Evolutionary conservation across 108 stramenopile genomes (phyloP).

Genomic region (Nitzschia sp.): DNA sequence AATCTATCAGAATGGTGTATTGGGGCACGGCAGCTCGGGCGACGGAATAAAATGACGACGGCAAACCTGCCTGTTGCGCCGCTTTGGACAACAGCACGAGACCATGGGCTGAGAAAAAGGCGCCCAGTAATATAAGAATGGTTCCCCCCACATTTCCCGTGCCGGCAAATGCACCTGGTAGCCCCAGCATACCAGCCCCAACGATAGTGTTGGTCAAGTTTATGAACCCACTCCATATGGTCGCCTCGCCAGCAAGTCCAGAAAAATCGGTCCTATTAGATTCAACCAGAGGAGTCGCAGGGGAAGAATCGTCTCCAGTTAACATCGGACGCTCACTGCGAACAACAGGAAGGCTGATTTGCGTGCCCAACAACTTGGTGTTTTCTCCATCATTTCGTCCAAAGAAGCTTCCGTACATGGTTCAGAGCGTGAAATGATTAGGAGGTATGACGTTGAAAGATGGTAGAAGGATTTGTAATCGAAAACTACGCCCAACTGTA

Average conservation of each 20-base stretch:
- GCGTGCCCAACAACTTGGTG: background rate
- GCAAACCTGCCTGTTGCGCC: conserved; percentile 27
- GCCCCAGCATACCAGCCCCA: conserved; percentile 75
- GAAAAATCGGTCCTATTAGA: background rate
- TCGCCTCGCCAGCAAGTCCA: background rate
- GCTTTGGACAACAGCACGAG: conserved; percentile 54
- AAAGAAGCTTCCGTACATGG: conserved; percentile 3
- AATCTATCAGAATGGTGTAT: conserved; percentile 66
- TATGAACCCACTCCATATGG: conserved; percentile 48
- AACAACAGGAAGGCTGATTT: background rate
- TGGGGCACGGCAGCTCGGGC: conserved; percentile 58
- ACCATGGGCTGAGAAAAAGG: conserved; percentile 50
- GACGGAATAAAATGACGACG: conserved; percentile 64
- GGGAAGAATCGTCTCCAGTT: background rate
- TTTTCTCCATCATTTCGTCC: background rate
- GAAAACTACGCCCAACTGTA: too few relatives aligned
- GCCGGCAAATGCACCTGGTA: conserved; percentile 70
- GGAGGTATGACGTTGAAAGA: too few relatives aligned
- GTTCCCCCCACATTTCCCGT: conserved; percentile 65
- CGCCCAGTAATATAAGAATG: conserved; percentile 56
- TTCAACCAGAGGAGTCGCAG: background rate
- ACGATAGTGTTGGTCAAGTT: conserved; percentile 75
- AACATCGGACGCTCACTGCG: background rate
- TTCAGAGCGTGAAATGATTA: too few relatives aligned
- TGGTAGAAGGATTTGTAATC: too few relatives aligned